These are phyloP conservation scores for Oryza officinalis DNA, from an alignment of 176 grass and related monocot species.

Conservation along the genomic window DNA sequence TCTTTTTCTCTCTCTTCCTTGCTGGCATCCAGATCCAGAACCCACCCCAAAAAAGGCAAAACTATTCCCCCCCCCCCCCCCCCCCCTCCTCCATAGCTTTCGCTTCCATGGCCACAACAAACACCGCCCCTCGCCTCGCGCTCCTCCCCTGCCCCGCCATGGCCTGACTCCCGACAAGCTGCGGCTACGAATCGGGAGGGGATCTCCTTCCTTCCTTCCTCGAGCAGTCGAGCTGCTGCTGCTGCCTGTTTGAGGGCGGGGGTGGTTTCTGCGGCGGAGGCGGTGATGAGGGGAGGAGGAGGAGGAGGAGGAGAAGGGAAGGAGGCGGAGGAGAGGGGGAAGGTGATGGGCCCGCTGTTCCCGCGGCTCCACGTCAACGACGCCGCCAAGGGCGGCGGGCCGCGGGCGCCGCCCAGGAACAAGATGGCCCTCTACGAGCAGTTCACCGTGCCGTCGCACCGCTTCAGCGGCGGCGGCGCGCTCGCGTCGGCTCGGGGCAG, in stretches of 20 bases:
- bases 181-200: no score
- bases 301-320: no score
- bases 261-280: background rate
- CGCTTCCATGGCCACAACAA: no score
- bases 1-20: background rate
- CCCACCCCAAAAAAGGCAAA: background rate
- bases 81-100: no score
- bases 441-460: slow-evolving; percentile 79
- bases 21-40: background rate
- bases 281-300: background rate
- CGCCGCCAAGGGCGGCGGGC: slow-evolving; percentile 63
- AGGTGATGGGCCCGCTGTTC: slow-evolving; percentile 73
- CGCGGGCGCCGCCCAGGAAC: slow-evolving; percentile 84
- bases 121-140: no score
- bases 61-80: background rate
- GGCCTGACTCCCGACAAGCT: background rate
- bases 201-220: no score
- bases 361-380: slow-evolving; percentile 93
- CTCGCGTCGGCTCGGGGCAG: background rate
- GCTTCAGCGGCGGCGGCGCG: slow-evolving; percentile 20
- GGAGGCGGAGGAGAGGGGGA: slow-evolving; percentile 5
- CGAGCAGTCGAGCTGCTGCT: no score
- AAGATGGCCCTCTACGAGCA: slow-evolving; percentile 99
- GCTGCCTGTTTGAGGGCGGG: no score
- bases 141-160: background rate